Conservation (phyloP, 2,329 filamentous ascomycete genomes). For the Verticillium nonalfalfae region DNA sequence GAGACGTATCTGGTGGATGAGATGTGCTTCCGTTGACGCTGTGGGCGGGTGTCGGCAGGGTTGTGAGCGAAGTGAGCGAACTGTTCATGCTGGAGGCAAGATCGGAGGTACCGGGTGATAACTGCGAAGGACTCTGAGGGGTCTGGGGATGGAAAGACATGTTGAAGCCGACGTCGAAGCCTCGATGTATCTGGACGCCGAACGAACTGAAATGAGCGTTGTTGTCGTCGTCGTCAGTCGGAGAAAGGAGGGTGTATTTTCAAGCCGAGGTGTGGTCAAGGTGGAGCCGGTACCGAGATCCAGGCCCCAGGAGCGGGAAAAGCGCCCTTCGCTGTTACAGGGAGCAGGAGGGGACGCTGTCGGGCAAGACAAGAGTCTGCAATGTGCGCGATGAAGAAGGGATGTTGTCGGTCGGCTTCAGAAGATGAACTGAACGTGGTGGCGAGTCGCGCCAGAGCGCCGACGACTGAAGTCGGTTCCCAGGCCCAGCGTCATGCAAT, state of each 20-base stretch:
- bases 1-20: conserved; percentile 33
- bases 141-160: conserved; percentile 65
- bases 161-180: conserved; percentile 28
- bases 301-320: not conserved
- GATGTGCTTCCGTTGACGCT: conserved; percentile 52
- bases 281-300: conserved; percentile 5
- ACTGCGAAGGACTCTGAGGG: conserved; percentile 60
- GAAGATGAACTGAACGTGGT: conserved; percentile 13
- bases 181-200: not conserved
- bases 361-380: conserved; percentile 1
- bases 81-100: conserved; percentile 41
- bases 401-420: conserved; percentile 8
- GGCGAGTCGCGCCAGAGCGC: conserved; percentile 30
- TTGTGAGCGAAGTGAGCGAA: conserved; percentile 44
- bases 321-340: not conserved
- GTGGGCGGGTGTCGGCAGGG: conserved; percentile 56
- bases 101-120: conserved; percentile 49
- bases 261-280: conserved; percentile 2
- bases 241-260: conserved; percentile 9
- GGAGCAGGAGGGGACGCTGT: conserved; percentile 2
- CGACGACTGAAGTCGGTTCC: conserved; percentile 25
- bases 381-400: conserved; percentile 14
- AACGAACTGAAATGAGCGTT: conserved; percentile 11
- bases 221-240: conserved; percentile 11
- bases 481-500: conserved; percentile 27